Conservation (phyloP, 805 yeast genomes). For the Nakazawaea ambrosiae region DNA sequence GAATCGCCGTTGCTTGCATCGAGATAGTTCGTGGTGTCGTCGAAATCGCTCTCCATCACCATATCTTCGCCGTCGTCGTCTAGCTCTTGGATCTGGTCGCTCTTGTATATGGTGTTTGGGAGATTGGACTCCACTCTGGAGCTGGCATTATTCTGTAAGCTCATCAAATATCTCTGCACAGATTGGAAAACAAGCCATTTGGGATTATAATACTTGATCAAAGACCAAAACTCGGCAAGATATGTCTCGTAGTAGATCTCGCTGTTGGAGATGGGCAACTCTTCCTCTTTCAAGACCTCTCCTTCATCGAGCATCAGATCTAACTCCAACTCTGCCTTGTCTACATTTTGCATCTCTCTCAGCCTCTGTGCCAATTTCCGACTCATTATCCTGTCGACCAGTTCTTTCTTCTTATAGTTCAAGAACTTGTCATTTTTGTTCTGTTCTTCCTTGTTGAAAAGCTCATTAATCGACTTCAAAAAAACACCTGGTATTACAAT, state of each 20-base stretch:
- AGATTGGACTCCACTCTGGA: background rate
- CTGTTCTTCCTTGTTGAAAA: constrained; percentile 9
- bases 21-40: too few species aligned
- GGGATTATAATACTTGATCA: constrained; percentile 20
- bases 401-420: constrained; percentile 7
- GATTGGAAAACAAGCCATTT: constrained; percentile 13
- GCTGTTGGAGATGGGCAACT: constrained; percentile 13
- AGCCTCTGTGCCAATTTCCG: constrained; percentile 3
- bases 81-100: constrained; percentile 14
- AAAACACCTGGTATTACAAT: constrained; percentile 13
- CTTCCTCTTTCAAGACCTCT: constrained; percentile 8
- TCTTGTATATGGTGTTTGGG: too few species aligned
- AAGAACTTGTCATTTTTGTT: constrained; percentile 8
- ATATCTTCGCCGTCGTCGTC: constrained; percentile 13
- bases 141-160: background rate
- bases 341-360: background rate
- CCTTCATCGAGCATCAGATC: constrained; percentile 11
- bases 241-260: constrained; percentile 18
- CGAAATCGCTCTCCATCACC: constrained; percentile 7
- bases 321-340: constrained; percentile 7
- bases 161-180: constrained; percentile 6
- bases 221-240: constrained; percentile 15
- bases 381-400: constrained; percentile 2
- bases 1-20: too few species aligned
- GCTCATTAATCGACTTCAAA: constrained; percentile 12